Evolutionary conservation across 73 alveolate species (phyloP), one percentile per base, ranked within the genome.

Genomic region (Stentor roeselii): DNA sequence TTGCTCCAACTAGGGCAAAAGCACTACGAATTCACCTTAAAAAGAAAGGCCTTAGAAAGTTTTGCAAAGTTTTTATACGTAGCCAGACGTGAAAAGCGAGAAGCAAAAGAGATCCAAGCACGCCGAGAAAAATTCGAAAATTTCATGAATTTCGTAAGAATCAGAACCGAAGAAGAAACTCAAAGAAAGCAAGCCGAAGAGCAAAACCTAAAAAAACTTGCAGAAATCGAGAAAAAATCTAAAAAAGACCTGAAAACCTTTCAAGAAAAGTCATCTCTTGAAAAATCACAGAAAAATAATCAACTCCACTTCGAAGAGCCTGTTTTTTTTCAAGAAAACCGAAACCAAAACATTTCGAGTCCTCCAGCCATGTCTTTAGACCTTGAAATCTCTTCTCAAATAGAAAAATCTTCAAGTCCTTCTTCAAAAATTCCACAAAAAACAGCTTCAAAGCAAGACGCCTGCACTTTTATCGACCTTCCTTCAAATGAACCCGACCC

Each of bases 151-250:
- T 67, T 67, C 37, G 80, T 67, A n/a, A 67, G 41, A 67, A 36
- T 21, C 15, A 67, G 80, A 67, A 32, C 80, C 34, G 80, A 67
- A 67, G 80, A 67, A 67, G 41, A 67, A n/a, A n/a, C 21, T 36
- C 41, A 67, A 67, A 0, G 21, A 67, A 67, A 50, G 21, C 30
- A 50, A 21, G 6, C 67, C 6, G 67, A 50, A 50, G 21, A 50
- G 67, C 67, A 50, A 50, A 50, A 50, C 67, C 21, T 21, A 50
- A 11, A 50, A 50, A 50, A 50, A 50, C 6, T 6, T 11, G 67
- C 21, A 50, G 67, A 50, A 50, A 50, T 6, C 30, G 6, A 11
- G 67, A 50, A 50, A 11, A 50, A 50, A 11, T 11, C 21, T 11
- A 21, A 50, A 21, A 50, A 50, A 50, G 21, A 6, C 6, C 21